Evolutionary conservation across 2,329 filamentous ascomycete genomes (phyloP).

Genomic region (Sarocladium kiliense): DNA sequence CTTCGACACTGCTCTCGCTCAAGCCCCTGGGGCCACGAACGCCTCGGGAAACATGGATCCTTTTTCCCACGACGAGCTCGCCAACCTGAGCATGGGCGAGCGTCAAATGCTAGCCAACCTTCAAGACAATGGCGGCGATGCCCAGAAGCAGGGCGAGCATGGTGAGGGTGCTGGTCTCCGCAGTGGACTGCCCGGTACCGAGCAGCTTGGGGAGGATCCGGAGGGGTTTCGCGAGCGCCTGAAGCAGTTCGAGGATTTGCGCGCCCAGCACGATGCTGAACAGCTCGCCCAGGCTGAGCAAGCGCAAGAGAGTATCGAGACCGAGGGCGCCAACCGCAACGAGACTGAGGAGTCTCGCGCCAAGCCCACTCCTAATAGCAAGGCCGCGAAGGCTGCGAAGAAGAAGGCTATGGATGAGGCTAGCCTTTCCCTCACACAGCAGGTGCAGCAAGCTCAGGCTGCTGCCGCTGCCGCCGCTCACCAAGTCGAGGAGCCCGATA

Average conservation of each 20-base stretch:
- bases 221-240: slow-evolving; percentile 67
- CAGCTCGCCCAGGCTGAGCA: slow-evolving; percentile 26
- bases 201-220: slow-evolving; percentile 47
- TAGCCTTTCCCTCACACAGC: slow-evolving; percentile 69
- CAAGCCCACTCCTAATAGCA: background rate
- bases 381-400: slow-evolving; percentile 11
- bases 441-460: slow-evolving; percentile 70
- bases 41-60: slow-evolving; percentile 38
- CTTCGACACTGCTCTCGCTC: slow-evolving; percentile 54
- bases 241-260: slow-evolving; percentile 75
- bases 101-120: slow-evolving; percentile 45
- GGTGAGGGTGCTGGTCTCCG: slow-evolving; percentile 33
- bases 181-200: slow-evolving; percentile 42
- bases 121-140: slow-evolving; percentile 13
- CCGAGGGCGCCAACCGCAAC: slow-evolving; percentile 11
- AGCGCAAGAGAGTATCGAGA: slow-evolving; percentile 19
- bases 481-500: slow-evolving; percentile 48
- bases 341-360: background rate
- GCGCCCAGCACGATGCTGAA: slow-evolving; percentile 64
- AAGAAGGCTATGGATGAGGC: slow-evolving; percentile 27
- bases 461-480: slow-evolving; percentile 39
- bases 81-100: slow-evolving; percentile 53
- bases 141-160: slow-evolving; percentile 14
- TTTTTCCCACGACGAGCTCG: slow-evolving; percentile 69
- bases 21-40: slow-evolving; percentile 30